Percentiles rank a stretch among this genome's conserved stretches.
phyloP scores from a whole-genome alignment of 164 flowering plant genomes.

The Kalanchoe fedtschenkoi region DNA sequence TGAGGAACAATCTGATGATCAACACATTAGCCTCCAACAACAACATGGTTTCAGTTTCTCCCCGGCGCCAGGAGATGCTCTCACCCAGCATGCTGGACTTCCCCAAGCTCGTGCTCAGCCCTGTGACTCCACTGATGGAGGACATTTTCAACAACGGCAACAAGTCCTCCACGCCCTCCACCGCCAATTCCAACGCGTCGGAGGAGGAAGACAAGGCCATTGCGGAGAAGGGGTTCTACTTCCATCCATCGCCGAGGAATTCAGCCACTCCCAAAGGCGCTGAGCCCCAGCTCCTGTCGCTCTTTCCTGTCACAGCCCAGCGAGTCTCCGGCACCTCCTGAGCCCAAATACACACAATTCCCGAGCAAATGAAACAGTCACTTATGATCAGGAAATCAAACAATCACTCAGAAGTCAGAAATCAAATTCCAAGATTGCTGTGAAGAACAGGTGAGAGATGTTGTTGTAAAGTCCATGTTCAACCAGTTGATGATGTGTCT shows the following conservation, averaged over 20 bases:
- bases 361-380: no score
- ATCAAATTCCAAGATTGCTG: no score
- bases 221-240: constrained; percentile 78
- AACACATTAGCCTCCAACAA: constrained; percentile 27
- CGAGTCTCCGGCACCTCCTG: constrained; percentile 52
- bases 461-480: no score
- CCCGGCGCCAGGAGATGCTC: constrained; percentile 46
- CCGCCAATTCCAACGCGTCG: constrained; percentile 14
- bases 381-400: no score
- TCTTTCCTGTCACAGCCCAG: constrained; percentile 86
- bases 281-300: constrained; percentile 67
- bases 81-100: constrained; percentile 82
- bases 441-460: no score
- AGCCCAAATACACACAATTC: no score
- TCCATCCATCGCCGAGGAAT: constrained; percentile 61
- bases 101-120: constrained; percentile 73
- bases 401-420: no score
- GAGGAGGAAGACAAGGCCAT: constrained; percentile 73
- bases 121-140: constrained; percentile 70
- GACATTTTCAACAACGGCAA: constrained; percentile 37
- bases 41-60: constrained; percentile 20
- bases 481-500: no score
- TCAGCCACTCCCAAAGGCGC: constrained; percentile 42
- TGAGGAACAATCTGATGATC: constrained; percentile 64
- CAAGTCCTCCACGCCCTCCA: constrained; percentile 29